Evolutionary conservation across 2,329 filamentous ascomycete genomes (phyloP), one percentile per base, ranked within the genome.

Genomic region (Colletotrichum limetticola): DNA sequence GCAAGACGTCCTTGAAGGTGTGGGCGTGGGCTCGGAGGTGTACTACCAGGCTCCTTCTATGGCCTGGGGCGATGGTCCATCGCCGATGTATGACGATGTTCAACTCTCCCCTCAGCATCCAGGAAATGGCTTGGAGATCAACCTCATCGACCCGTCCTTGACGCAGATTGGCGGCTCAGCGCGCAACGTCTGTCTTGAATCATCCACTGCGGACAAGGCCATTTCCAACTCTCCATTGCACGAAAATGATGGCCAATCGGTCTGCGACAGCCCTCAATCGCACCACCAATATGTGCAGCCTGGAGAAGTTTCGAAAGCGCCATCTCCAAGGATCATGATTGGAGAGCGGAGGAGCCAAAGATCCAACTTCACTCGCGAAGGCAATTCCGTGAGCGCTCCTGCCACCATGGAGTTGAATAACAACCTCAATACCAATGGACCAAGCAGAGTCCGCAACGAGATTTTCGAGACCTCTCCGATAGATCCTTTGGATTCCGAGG

Each of bases 11-110:
- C 62, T 75, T 9, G 59, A 68, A 57, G 65, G 69, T 37, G 71
- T 73, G n/a, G 72, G 66, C 22, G 71, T 73, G n/a, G 72, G 66
- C 19, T 73, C 65, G 19, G 66, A 74, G 30, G 14, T 66, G 57
- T 52, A 52, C 52, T 62, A 35, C 9, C 53, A 42, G 12, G 11
- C 49, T 35, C n/a, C 14, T 26, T 11, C n/a, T 8, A 28, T 55
- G n/a, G 5, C 35, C 26, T 64, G 59, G 66, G 66, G 52, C 59
- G 66, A 53, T 22, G n/a, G 53, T 14, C 24, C 32, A 46, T 32
- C 57, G 19, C 32, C 58, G 16, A 32, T n/a, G 9, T 28, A 37
- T 37, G 67, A 70, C 22, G 67, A 70, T n/a, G 55, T 70, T 42
- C 56, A 70, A 14, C 67, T 62, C 24, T 16, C 66, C 52, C n/a